Base-by-base conservation (phyloP, 208 protist species). In the Crithidia mellificae region DNA sequence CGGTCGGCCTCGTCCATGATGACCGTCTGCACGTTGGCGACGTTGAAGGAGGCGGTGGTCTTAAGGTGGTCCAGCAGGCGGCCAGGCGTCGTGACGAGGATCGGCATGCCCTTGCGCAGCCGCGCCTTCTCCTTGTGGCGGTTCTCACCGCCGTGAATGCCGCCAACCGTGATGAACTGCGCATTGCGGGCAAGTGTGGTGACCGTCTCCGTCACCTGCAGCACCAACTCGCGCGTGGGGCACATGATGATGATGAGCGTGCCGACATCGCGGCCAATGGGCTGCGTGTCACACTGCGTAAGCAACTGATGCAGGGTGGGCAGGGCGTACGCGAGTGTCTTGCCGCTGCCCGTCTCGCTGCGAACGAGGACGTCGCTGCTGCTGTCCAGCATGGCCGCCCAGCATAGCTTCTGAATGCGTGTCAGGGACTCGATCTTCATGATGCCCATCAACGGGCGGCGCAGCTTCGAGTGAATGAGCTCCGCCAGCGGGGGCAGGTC, bases 1-100 rank as follows among this genome's bases (percentile, higher is more conserved):
- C 98, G 85, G 77, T 99, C 98, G 9, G 98, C 98, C 77, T 99
- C 98, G 76, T 99, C 98, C 57, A 99, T 95, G 66, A 84, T 81
- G 39, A 99, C 82, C 51, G 91, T 98, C 46, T 96, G 84, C 46
- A 72, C 32, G 30, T 78, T 63, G 29, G 82, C 63, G 20, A 92
- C 70, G 46, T 83, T 72, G 64, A 95, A 95, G 19, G 87, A 79
- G 6, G 68, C 66, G 7, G 88, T 94, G 22, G 84, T 72, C 58
- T 88, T 87, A 41, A 97, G 80, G 75, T 97, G 92, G 59, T 97
- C 92, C n/a, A 93, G 85, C 46, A 97, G 56, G 2, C 92, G 86
- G 19, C 92, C 92, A 6, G 92, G 92, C 7, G 92, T 95, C 17
- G 88, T 89, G 36, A 95, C 77, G 19, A 97, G 74, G 27, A 95